These are phyloP conservation scores for Lunularia cruciata DNA, from an alignment of 225 moss, liverwort and hornwort genomes.

Conservation along the genomic window DNA sequence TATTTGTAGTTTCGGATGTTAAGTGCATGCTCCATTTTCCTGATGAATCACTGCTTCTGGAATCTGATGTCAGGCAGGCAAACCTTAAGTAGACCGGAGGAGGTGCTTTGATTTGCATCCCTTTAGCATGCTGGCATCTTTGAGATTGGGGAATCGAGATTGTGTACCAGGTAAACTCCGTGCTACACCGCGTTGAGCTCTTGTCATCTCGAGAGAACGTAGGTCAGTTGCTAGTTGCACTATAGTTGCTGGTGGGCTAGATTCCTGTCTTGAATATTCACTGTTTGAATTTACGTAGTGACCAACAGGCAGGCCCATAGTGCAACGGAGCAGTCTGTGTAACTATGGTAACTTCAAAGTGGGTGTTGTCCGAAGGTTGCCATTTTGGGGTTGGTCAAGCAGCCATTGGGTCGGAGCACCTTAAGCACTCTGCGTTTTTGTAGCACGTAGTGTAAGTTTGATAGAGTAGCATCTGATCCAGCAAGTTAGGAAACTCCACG, in stretches of 20 bases:
- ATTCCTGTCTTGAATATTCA: constrained; percentile 7
- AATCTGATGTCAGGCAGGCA: constrained; percentile 22
- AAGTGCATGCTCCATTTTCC: constrained; percentile 15
- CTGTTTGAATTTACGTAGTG: background rate
- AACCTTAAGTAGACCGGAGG: constrained; percentile 12
- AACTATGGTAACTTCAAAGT: background rate
- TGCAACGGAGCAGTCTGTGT: constrained; percentile 8
- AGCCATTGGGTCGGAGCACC: background rate
- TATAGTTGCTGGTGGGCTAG: background rate
- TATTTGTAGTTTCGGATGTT: constrained; percentile 14
- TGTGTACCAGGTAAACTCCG: constrained; percentile 16
- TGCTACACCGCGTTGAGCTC: constrained; percentile 7
- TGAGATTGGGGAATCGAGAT: constrained; percentile 9
- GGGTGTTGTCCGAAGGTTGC: constrained; percentile 14
- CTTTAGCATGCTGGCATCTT: constrained; percentile 13
- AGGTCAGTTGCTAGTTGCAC: constrained; percentile 3
- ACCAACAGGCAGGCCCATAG: background rate
- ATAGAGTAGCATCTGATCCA: background rate
- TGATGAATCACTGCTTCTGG: constrained; percentile 17
- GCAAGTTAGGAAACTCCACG: background rate
- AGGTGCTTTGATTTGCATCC: constrained; percentile 20
- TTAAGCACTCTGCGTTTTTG: constrained; percentile 10
- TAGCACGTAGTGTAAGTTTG: background rate
- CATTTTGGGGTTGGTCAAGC: constrained; percentile 17
- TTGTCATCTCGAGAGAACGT: background rate